These are phyloP conservation scores for Hylodesmum podocarpum DNA, from an alignment of 306 rosid species.

Conservation along the genomic window DNA sequence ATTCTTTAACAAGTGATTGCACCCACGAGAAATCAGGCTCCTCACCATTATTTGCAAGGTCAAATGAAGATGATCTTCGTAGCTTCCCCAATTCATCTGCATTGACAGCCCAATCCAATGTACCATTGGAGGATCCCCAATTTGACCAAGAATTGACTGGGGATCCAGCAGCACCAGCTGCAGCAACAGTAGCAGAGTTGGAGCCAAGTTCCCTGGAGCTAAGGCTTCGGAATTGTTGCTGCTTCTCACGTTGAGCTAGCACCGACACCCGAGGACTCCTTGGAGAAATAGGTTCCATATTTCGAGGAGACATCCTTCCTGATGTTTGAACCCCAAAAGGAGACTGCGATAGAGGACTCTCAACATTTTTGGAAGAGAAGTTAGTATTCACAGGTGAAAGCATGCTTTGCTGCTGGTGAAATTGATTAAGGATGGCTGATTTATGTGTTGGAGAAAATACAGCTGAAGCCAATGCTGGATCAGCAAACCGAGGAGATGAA, in stretches of 20 bases:
- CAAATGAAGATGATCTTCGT: not conserved
- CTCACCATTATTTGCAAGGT: not conserved
- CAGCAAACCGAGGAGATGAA: constrained; percentile 1
- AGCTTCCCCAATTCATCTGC: not conserved
- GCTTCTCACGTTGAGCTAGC: not conserved
- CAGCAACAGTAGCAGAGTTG: not conserved
- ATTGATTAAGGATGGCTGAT: not conserved
- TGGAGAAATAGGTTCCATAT: not conserved
- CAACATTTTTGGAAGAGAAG: not conserved
- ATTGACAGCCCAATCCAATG: constrained; percentile 1
- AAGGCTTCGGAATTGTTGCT: not conserved
- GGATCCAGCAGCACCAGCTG: not conserved
- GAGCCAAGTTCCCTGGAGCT: constrained; percentile 14
- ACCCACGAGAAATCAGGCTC: constrained; percentile 7
- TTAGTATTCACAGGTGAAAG: not conserved
- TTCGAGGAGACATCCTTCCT: not conserved
- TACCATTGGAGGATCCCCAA: constrained; percentile 4
- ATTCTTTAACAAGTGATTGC: not conserved
- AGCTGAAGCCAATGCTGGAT: not conserved
- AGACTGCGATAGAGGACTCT: not conserved
- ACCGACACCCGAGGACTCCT: not conserved
- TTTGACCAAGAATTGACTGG: not conserved
- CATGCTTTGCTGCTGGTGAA: constrained; percentile 11
- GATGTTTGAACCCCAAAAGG: not conserved
- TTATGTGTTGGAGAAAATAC: constrained; percentile 11